phyloP scores from a whole-genome alignment of 257 asterid genomes.

The Solanum okadae region DNA sequence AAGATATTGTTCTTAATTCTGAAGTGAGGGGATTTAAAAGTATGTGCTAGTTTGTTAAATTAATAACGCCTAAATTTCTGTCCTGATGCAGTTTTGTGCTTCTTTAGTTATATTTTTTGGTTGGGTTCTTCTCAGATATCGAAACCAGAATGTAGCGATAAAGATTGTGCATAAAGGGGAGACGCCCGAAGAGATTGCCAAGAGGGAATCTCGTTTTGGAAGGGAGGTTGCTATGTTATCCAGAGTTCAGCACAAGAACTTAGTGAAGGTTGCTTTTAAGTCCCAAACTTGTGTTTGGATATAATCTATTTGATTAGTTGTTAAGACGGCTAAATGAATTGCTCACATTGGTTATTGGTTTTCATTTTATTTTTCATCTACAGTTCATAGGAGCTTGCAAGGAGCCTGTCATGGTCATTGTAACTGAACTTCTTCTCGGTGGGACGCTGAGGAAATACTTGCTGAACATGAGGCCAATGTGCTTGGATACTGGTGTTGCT shows the following conservation, averaged over 20 bases:
- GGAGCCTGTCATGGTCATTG: constrained; percentile 89
- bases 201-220: constrained; percentile 53
- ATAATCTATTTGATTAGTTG: background rate
- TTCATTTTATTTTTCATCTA: background rate
- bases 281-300: background rate
- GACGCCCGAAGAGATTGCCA: constrained; percentile 66
- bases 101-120: background rate
- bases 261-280: constrained; percentile 62
- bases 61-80: background rate
- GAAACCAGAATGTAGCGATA: constrained; percentile 81
- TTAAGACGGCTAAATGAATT: background rate
- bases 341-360: background rate
- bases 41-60: background rate
- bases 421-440: constrained; percentile 77
- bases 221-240: constrained; percentile 89
- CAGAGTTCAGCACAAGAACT: constrained; percentile 83
- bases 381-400: constrained; percentile 96
- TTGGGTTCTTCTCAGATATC: constrained; percentile 40
- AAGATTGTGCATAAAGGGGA: constrained; percentile 72
- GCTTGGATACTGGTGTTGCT: constrained; percentile 58
- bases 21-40: background rate
- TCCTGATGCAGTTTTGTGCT: background rate
- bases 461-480: constrained; percentile 62
- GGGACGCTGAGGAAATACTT: constrained; percentile 76
- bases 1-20: background rate